Evolutionary conservation across 148 eudicot species (phyloP).

Genomic region (Rhododendron griersonianum): DNA sequence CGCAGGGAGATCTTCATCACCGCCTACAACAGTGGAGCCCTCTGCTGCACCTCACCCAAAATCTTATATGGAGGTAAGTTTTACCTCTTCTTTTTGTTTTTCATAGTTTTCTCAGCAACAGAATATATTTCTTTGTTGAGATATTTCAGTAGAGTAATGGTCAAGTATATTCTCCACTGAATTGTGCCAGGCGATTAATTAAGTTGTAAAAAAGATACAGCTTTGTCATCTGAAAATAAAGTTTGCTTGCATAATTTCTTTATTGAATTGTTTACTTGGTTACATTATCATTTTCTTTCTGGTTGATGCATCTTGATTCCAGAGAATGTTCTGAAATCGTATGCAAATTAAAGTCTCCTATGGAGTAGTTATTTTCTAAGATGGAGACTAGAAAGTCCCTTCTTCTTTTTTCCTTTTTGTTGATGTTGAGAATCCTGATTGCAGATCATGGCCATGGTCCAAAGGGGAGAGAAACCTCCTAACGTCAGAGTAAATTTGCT

Average conservation of each 20-base stretch:
- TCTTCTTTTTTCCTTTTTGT: neutral
- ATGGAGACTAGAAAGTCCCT: neutral
- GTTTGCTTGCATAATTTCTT: neutral
- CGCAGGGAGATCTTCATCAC: constrained; percentile 67
- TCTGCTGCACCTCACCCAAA: constrained; percentile 62
- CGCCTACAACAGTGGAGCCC: constrained; percentile 55
- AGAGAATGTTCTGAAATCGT: neutral
- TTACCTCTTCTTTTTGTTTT: constrained; percentile 2
- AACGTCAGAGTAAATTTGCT: constrained; percentile 65
- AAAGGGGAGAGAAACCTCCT: constrained; percentile 88
- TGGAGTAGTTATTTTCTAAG: neutral
- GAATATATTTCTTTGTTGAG: neutral
- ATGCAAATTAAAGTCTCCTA: neutral
- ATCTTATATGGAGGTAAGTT: constrained; percentile 67
- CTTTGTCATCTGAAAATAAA: neutral
- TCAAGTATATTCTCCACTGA: neutral
- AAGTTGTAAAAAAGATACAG: neutral
- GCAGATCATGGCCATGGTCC: constrained; percentile 91
- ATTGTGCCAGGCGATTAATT: neutral
- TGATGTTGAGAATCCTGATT: constrained; percentile 11
- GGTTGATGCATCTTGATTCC: constrained; percentile 8
- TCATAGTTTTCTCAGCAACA: neutral
- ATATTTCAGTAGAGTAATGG: neutral
- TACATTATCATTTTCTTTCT: neutral
- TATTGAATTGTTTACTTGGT: neutral